Percentiles rank a stretch among this genome's conserved stretches.
Conservation (phyloP, 257 asterid genomes). For the Nicotiana noctiflora region DNA sequence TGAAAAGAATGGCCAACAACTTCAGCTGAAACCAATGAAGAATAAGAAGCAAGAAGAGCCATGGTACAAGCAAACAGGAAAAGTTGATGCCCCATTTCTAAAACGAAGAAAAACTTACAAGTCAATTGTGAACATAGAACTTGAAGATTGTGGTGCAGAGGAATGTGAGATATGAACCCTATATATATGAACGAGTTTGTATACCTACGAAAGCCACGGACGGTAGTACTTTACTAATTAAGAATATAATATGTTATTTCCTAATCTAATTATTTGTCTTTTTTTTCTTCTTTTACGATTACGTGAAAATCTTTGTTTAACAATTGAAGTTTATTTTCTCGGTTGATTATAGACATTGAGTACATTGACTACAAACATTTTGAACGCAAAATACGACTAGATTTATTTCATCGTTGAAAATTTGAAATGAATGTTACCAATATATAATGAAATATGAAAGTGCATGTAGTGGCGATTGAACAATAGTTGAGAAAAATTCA, state of each 20-base stretch:
- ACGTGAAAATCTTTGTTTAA: background rate
- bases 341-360: background rate
- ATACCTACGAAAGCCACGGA: background rate
- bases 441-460: background rate
- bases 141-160: background rate
- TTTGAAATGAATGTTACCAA: background rate
- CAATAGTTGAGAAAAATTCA: too few relatives aligned
- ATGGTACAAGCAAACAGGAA: conserved; percentile 1
- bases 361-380: background rate
- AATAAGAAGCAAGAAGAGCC: background rate
- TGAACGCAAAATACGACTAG: background rate
- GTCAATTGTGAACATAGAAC: background rate
- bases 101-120: background rate
- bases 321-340: background rate
- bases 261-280: background rate
- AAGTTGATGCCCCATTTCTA: background rate
- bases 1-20: conserved; percentile 9
- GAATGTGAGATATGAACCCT: background rate
- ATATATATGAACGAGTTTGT: background rate
- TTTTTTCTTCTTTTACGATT: background rate
- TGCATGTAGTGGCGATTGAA: background rate
- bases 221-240: background rate
- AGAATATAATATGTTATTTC: background rate
- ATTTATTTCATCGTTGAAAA: background rate
- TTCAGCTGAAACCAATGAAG: conserved; percentile 3